Evolutionary conservation across 2,329 filamentous ascomycete species (phyloP), one percentile per base, ranked within the genome.

Genomic region (Teratosphaeria gauchensis): DNA sequence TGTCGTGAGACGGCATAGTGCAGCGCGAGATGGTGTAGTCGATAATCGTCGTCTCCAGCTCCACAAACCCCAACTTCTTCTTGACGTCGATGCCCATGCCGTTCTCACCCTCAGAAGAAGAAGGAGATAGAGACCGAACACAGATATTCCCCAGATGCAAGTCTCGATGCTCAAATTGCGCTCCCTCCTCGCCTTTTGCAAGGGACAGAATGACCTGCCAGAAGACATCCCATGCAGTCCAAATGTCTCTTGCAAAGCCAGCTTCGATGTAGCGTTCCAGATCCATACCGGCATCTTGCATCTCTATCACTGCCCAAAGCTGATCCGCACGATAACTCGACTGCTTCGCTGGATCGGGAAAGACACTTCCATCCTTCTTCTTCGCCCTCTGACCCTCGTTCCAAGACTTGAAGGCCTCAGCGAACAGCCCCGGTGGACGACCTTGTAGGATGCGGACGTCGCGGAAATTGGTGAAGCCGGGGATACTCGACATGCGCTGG

Each of bases 21-120:
- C 82, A 83, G n/a, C 84, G 80, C 1, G 84, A 86, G 38, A 87
- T 77, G 1, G 84, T 86, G 69, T 87, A 87, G 69, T 87, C 84
- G 63, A 87, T 87, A 28, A 87, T 78, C 0, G 84, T 86, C 1
- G 83, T 83, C 63, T 84, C 81, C 3, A 86, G 71, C 1, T 76
- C 75, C 14, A 81, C 82, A 58, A 82, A 76, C 2, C 78, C 77
- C 28, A 85, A 68, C 51, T 76, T 79, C 24, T 68, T 66, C 19
- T 61, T 63, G 38, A 63, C 31, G 42, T 69, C 66, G 73, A 65
- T 61, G 30, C 21, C 14, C 65, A 4, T 69, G 69, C 8, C 67
- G 64, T 57, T 19, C 3, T 58, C 32, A 0, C 53, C 28, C n/a
- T 48, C 32, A 8, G 52, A 32, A 11, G 57, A 19, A 24, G 30